These are phyloP conservation scores for Xerocomus potaroensis DNA, from an alignment of 768 basidiomycete genomes.

Conservation along the genomic window DNA sequence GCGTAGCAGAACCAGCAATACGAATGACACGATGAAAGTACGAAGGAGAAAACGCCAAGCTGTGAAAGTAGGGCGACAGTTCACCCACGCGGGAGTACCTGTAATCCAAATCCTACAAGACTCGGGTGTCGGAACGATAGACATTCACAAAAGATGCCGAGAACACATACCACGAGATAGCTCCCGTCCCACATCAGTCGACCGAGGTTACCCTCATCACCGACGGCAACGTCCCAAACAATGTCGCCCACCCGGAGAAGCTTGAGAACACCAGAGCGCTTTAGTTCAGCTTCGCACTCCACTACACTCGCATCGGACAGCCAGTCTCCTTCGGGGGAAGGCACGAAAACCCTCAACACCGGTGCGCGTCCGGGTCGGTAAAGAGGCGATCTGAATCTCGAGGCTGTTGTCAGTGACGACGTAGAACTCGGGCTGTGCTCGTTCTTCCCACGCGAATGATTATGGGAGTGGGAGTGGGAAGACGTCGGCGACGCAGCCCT, in stretches of 20 bases:
- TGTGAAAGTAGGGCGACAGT: slow-evolving; percentile 74
- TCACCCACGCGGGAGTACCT: slow-evolving; percentile 74
- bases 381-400: slow-evolving; percentile 64
- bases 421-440: slow-evolving; percentile 21
- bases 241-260: slow-evolving; percentile 74
- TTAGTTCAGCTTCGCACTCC: slow-evolving; percentile 79
- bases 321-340: slow-evolving; percentile 85
- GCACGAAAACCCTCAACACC: slow-evolving; percentile 76
- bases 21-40: slow-evolving; percentile 87
- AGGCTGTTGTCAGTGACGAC: slow-evolving; percentile 7
- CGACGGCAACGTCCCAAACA: slow-evolving; percentile 83
- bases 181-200: slow-evolving; percentile 85
- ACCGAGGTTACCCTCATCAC: slow-evolving; percentile 84
- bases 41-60: slow-evolving; percentile 78
- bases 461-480: slow-evolving; percentile 33
- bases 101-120: slow-evolving; percentile 74
- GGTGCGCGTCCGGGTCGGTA: slow-evolving; percentile 71
- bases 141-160: neutral
- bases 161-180: slow-evolving; percentile 68
- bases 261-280: slow-evolving; percentile 44
- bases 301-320: slow-evolving; percentile 75
- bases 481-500: slow-evolving; percentile 64
- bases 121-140: neutral
- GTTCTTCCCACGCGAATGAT: slow-evolving; percentile 37
- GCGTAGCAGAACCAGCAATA: slow-evolving; percentile 33